Percentiles rank a stretch among this genome's conserved stretches.
Conservation (phyloP, 176 grass and related monocot genomes). For the Oryza meyeriana region DNA sequence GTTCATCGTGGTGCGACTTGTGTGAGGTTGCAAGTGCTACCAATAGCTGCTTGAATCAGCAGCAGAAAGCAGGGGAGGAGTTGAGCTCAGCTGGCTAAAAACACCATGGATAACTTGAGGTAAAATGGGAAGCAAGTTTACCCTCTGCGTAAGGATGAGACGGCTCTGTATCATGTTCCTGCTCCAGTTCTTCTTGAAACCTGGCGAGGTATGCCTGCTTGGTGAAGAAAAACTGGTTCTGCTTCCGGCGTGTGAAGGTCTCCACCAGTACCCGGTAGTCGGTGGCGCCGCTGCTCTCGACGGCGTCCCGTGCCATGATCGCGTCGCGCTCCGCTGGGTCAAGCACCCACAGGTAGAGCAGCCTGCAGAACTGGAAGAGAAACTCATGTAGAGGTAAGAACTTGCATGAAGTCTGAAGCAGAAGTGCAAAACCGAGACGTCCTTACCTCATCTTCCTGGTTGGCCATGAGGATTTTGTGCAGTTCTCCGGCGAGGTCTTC, state of each 20-base stretch:
- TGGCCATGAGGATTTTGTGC: constrained; percentile 13
- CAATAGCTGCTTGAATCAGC: constrained; percentile 48
- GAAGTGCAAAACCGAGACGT: not conserved
- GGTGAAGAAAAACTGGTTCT: constrained; percentile 94
- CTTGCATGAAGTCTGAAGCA: not conserved
- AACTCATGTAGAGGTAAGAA: not conserved
- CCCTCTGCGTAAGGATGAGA: constrained; percentile 67
- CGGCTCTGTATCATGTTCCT: constrained; percentile 74
- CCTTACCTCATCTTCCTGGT: constrained; percentile 59
- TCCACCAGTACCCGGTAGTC: constrained; percentile 63
- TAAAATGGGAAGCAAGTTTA: not conserved
- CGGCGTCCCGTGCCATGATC: constrained; percentile 49
- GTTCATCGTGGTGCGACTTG: constrained; percentile 68
- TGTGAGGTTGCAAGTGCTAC: constrained; percentile 78
- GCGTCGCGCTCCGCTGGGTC: constrained; percentile 75
- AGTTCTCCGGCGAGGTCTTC: constrained; percentile 61
- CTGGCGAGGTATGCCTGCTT: constrained; percentile 66
- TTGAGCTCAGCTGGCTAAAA: not conserved
- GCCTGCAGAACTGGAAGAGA: constrained; percentile 48
- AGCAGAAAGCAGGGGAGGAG: not conserved
- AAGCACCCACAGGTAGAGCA: constrained; percentile 86
- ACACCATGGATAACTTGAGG: constrained; percentile 1
- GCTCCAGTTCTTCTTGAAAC: constrained; percentile 83
- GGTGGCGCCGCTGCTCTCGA: constrained; percentile 31
- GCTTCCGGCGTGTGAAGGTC: constrained; percentile 82